Evolutionary conservation across 495 filamentous ascomycete genomes (phyloP), one percentile per base, ranked within the genome.

Genomic region (Daldinia vernicosa): DNA sequence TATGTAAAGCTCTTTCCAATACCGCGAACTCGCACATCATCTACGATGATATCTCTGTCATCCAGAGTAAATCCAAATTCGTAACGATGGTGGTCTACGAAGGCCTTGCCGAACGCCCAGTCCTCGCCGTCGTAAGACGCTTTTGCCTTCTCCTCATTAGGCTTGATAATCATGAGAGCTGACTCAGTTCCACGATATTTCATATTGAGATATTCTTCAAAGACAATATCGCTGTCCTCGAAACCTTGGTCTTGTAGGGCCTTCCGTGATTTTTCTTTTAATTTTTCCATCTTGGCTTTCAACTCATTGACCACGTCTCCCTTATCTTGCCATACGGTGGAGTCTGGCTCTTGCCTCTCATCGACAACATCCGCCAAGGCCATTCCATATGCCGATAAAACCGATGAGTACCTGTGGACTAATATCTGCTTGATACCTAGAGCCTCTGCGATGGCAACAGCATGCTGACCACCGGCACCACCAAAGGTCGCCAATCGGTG

Each of bases 331-430:
- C 92, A 95, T 3, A 92, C 86, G n/a, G 87, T 88, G 4, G 93
- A 95, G 47, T 93, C 93, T 6, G 95, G 95, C 71, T 95, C 93
- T 73, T 98, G 94, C 35, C 89, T 84, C 79, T 99, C 95, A 55
- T 97, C 92, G 12, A 98, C 95, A 0, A 97, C 94, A 75, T 99
- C 95, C 5, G 95, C 95, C 24, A 99, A 79, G 3, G 93, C 93
- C 95, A 99, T 98, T 15, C 95, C 95, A 70, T 98, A 99, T 2
- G 95, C 95, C 0, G 94, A 97, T 0, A 99, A 85, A 2, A 99
- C 93, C 0, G 94, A 97, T 0, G 95, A 97, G 77, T 98, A 97
- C 40, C 91, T 85, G 75, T 98, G 95, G 14, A 99, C 85, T 4
- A 99, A 81, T 37, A 97, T 95, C 76, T 96, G 92, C 30, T 82